These are phyloP conservation scores for Cochlearia excelsa DNA, from an alignment of 345 rosid genomes.

Conservation along the genomic window DNA sequence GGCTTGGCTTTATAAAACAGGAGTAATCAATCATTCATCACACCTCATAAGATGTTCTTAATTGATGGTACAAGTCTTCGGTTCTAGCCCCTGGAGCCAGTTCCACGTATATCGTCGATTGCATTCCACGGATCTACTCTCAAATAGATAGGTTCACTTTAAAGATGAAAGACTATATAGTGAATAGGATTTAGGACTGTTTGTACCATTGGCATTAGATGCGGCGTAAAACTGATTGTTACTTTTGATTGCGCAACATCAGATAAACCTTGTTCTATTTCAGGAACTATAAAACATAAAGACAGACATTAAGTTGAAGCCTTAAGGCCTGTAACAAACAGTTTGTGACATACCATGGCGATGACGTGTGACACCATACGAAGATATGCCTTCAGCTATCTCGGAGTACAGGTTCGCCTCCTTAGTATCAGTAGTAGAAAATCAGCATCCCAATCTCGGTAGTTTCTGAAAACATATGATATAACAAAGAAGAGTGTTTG, in stretches of 20 bases:
- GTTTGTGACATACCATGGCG: constrained; percentile 64
- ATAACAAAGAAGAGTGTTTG: too few species aligned
- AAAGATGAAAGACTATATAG: constrained; percentile 10
- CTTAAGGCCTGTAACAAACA: not conserved
- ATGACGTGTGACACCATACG: constrained; percentile 88
- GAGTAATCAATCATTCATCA: constrained; percentile 21
- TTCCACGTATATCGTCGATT: constrained; percentile 81
- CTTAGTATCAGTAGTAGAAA: constrained; percentile 83
- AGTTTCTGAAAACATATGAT: constrained; percentile 70
- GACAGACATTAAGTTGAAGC: constrained; percentile 11
- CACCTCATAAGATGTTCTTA: constrained; percentile 65
- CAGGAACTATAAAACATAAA: constrained; percentile 67
- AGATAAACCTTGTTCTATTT: constrained; percentile 93
- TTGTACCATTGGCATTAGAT: constrained; percentile 95
- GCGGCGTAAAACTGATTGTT: constrained; percentile 94
- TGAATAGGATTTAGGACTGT: constrained; percentile 1
- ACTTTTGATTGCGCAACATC: constrained; percentile 66
- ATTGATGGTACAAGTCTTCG: constrained; percentile 60
- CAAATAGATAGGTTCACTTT: constrained; percentile 10
- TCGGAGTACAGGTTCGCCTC: constrained; percentile 77
- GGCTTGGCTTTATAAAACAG: constrained; percentile 6
- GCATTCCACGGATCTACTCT: constrained; percentile 95
- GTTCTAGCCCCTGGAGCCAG: constrained; percentile 62
- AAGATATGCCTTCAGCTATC: constrained; percentile 82
- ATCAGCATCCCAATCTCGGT: constrained; percentile 78